These are phyloP conservation scores for Iberis amara DNA, from an alignment of 441 rosid genomes.

Conservation along the genomic window DNA sequence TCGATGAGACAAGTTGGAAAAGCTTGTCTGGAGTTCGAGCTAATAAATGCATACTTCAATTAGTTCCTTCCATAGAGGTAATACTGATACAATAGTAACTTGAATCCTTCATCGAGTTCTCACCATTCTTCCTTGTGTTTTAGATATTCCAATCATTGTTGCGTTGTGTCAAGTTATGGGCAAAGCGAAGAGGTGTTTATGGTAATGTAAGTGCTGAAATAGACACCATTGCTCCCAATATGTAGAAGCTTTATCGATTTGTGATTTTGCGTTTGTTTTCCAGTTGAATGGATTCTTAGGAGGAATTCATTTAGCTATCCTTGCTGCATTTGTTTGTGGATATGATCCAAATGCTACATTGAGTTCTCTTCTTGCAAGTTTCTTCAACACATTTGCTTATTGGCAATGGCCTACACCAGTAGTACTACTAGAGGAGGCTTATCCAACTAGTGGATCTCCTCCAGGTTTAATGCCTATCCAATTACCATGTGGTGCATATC, in stretches of 20 bases:
- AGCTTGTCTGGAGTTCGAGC: constrained; percentile 54
- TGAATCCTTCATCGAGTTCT: neutral
- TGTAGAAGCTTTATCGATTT: constrained; percentile 14
- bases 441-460: constrained; percentile 26
- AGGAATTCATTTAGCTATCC: constrained; percentile 56
- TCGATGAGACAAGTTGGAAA: constrained; percentile 54
- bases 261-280: constrained; percentile 14
- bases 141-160: constrained; percentile 50
- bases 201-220: constrained; percentile 62
- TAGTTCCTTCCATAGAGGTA: constrained; percentile 52
- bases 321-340: constrained; percentile 48
- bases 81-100: neutral
- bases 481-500: constrained; percentile 43
- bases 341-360: constrained; percentile 38
- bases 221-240: no score
- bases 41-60: constrained; percentile 40
- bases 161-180: constrained; percentile 53
- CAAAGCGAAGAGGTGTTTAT: constrained; percentile 53
- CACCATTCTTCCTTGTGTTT: constrained; percentile 17
- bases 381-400: constrained; percentile 45
- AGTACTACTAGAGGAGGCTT: constrained; percentile 34
- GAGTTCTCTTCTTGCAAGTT: constrained; percentile 35
- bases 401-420: constrained; percentile 64
- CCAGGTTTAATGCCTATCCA: constrained; percentile 48
- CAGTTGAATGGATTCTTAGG: constrained; percentile 60